phyloP scores from a whole-genome alignment of 2,329 filamentous ascomycete genomes.

The Xylariomycetidae sp. region DNA sequence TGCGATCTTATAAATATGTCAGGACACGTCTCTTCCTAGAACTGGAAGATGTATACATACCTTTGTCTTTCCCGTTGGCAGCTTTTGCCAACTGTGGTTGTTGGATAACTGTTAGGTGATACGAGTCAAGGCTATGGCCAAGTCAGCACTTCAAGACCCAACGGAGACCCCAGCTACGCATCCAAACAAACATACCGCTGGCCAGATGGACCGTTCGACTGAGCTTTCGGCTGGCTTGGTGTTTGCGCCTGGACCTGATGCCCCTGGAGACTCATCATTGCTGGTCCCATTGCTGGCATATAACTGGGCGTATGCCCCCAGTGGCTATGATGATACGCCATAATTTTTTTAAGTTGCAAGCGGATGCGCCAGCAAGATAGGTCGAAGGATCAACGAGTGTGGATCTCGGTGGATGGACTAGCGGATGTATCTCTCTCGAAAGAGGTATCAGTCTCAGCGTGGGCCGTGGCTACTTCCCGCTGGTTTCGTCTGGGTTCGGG shows the following conservation, averaged over 20 bases:
- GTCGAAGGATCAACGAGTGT: background rate
- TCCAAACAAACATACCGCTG: slow-evolving; percentile 18
- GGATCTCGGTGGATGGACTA: slow-evolving; percentile 2
- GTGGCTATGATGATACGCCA: slow-evolving; percentile 23
- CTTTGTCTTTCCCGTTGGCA: slow-evolving; percentile 27
- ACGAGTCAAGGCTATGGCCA: slow-evolving; percentile 17
- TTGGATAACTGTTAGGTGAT: slow-evolving; percentile 23
- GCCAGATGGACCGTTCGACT: slow-evolving; percentile 9
- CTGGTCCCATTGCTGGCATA: slow-evolving; percentile 21
- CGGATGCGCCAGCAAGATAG: background rate
- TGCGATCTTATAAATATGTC: slow-evolving; percentile 53
- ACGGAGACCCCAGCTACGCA: background rate
- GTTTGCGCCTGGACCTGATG: slow-evolving; percentile 17
- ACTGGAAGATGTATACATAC: slow-evolving; percentile 8
- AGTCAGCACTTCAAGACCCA: slow-evolving; percentile 1
- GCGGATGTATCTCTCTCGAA: background rate
- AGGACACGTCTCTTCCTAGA: slow-evolving; percentile 1
- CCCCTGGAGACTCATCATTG: slow-evolving; percentile 17
- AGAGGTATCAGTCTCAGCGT: background rate
- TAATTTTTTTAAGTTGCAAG: slow-evolving; percentile 6
- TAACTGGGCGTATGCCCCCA: slow-evolving; percentile 21
- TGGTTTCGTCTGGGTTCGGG: no score
- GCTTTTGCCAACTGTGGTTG: slow-evolving; percentile 25
- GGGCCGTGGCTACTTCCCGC: no score
- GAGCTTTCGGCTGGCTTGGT: slow-evolving; percentile 14